A percentile compares a stretch with the other conserved stretches of the same genome.
phyloP scores from a whole-genome alignment of 176 grass and related monocot species.

The Raddia distichophylla region DNA sequence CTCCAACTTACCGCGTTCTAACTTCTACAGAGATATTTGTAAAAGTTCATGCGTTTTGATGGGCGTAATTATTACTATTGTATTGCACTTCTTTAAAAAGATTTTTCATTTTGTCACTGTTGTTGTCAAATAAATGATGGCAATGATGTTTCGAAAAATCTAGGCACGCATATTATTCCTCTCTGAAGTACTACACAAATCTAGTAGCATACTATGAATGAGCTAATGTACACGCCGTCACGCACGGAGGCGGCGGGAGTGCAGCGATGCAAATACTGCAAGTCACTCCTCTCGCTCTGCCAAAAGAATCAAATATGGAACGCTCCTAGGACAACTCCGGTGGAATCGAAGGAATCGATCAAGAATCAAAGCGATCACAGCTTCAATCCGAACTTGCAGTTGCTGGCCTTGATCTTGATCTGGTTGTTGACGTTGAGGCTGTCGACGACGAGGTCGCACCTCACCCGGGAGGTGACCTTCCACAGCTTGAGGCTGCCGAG shows the following conservation, averaged over 20 bases:
- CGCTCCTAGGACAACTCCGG: not conserved
- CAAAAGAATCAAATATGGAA: conserved; percentile 20
- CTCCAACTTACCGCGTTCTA: not conserved
- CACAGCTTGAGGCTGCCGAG: conserved; percentile 60
- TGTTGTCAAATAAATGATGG: not conserved
- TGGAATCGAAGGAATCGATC: not conserved
- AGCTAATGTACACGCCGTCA: conserved; percentile 45
- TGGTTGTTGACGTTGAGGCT: conserved; percentile 66
- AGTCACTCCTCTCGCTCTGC: conserved; percentile 4
- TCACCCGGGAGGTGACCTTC: conserved; percentile 70
- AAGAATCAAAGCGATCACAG: conserved; percentile 47
- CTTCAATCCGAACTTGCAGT: conserved; percentile 84
- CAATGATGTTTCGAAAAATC: not conserved
- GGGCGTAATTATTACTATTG: no score
- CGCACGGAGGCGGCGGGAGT: not conserved
- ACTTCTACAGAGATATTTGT: no score
- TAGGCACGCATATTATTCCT: conserved; percentile 17
- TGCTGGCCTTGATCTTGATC: conserved; percentile 92
- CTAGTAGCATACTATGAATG: not conserved
- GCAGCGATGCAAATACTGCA: conserved; percentile 28
- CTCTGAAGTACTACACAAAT: not conserved
- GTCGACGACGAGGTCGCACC: conserved; percentile 73
- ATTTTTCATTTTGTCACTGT: no score
- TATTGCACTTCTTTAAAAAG: no score
- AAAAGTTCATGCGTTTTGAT: no score